Percentiles rank a stretch among this genome's conserved stretches.
Conservation (phyloP, 2,329 filamentous ascomycete species). For the Pezicula neosporulosa region DNA sequence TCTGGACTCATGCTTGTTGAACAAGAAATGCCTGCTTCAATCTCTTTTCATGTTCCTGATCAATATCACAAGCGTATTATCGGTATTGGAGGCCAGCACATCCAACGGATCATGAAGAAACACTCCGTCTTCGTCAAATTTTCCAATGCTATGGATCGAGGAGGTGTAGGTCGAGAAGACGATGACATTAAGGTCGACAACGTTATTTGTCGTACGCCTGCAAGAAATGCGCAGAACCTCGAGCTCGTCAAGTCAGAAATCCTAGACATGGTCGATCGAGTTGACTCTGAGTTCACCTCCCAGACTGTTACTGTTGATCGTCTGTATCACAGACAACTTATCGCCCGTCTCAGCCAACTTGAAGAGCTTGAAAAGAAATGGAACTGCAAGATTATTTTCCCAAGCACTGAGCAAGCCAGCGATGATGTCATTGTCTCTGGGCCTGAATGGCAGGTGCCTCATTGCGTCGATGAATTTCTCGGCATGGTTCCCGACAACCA, state of each 20-base stretch:
- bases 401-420: constrained; percentile 94
- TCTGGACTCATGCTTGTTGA: constrained; percentile 90
- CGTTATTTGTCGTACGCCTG: constrained; percentile 95
- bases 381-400: constrained; percentile 99
- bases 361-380: constrained; percentile 97
- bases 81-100: constrained; percentile 95
- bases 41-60: constrained; percentile 98
- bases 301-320: constrained; percentile 93
- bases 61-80: constrained; percentile 99
- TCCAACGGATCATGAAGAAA: constrained; percentile 99
- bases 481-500: constrained; percentile 98
- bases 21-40: constrained; percentile 98
- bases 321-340: constrained; percentile 90
- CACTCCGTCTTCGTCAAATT: constrained; percentile 99
- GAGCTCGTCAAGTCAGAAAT: constrained; percentile 99
- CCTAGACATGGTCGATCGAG: constrained; percentile 91
- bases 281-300: constrained; percentile 91
- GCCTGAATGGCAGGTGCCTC: constrained; percentile 96
- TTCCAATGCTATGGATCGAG: constrained; percentile 97
- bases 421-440: constrained; percentile 95
- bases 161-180: constrained; percentile 85
- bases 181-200: constrained; percentile 99
- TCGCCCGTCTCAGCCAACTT: constrained; percentile 82
- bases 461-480: constrained; percentile 93
- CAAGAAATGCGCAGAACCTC: constrained; percentile 92